These are phyloP conservation scores for Elsinoe australis DNA, from an alignment of 2,329 filamentous ascomycete genomes.

Conservation along the genomic window DNA sequence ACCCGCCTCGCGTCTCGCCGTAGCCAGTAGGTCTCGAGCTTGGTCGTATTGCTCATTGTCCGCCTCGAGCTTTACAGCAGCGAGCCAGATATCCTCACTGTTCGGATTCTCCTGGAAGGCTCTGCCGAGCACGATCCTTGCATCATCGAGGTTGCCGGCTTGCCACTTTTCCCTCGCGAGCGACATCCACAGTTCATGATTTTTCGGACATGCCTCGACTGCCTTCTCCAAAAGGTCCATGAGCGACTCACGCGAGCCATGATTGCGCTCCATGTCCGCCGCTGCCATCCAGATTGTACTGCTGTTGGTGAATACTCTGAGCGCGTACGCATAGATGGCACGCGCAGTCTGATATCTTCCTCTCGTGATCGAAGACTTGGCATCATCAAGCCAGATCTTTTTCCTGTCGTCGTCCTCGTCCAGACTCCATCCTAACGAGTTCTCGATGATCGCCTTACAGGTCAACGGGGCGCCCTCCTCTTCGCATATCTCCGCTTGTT, in stretches of 20 bases:
- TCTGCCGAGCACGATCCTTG: conserved; percentile 72
- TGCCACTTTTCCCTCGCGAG: conserved; percentile 93
- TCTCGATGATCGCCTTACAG: conserved; percentile 79
- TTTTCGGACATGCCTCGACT: conserved; percentile 85
- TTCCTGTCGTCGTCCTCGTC: conserved; percentile 96
- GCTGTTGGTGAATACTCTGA: conserved; percentile 82
- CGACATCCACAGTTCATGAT: conserved; percentile 90
- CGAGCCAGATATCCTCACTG: conserved; percentile 96
- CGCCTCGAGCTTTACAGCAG: conserved; percentile 91
- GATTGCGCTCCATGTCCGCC: conserved; percentile 81
- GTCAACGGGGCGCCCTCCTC: conserved; percentile 81
- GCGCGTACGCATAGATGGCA: conserved; percentile 85
- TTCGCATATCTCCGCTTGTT: conserved; percentile 89
- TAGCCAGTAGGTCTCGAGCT: conserved; percentile 71
- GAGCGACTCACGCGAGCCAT: conserved; percentile 74
- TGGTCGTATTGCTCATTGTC: conserved; percentile 77
- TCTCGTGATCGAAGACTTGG: conserved; percentile 68
- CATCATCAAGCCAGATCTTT: conserved; percentile 93
- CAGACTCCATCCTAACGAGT: conserved; percentile 85
- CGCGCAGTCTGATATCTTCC: conserved; percentile 84
- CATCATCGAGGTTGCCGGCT: conserved; percentile 77
- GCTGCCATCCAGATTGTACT: conserved; percentile 84
- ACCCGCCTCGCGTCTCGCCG: conserved; percentile 78
- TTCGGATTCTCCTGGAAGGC: conserved; percentile 94
- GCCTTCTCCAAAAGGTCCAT: conserved; percentile 85